Base-by-base conservation (phyloP, 2,329 filamentous ascomycete species). In the Ophiostoma pallidulum region DNA sequence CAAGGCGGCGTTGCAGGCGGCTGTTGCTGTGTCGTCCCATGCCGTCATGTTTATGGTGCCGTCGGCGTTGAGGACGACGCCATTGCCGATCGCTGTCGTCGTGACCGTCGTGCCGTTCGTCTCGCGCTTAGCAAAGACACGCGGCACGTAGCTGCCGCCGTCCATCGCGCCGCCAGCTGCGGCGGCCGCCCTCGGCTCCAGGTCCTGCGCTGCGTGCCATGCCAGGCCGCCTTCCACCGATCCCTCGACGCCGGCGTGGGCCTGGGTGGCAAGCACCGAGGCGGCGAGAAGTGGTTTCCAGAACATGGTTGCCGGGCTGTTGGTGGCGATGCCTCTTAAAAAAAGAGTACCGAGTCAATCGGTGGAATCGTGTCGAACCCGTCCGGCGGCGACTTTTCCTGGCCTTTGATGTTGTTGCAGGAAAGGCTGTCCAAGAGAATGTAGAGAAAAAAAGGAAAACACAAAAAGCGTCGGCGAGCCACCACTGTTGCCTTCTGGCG, bases 1-100 rank as follows among this genome's bases (percentile, higher is more conserved):
- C 16, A 92, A 69, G 8, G 75, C 72, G 19, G 66, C 57, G 38
- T 66, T 66, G 63, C 86, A 92, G 19, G 81, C 81, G 10, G 66
- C 58, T 28, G 70, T 67, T 8, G 77, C 83, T 37, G 69, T 61
- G 4, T 58, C 56, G 52, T 81, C 68, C 80, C 80, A 84, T 7
- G 69, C 64, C 3, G 71, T 71, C 58, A 74, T 60, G 64, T 81
- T 74, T 54, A 74, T 59, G n/a, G 63, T 64, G 45, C 68, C 69
- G 53, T 73, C 63, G 24, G 61, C 53, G 48, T 66, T 68, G 43
- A 70, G 56, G 18, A 60, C 53, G 22, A 68, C 60, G 31, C 61
- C 61, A 7, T 54, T 51, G 28, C 38, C 42, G 22, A 35, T 16
- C 7, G 18, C 22, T 3, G 41, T 45, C 5, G 39, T 48, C 19